Evolutionary conservation across 768 basidiomycete genomes (phyloP), one percentile per base, ranked within the genome.

Genomic region (Russula lepida): DNA sequence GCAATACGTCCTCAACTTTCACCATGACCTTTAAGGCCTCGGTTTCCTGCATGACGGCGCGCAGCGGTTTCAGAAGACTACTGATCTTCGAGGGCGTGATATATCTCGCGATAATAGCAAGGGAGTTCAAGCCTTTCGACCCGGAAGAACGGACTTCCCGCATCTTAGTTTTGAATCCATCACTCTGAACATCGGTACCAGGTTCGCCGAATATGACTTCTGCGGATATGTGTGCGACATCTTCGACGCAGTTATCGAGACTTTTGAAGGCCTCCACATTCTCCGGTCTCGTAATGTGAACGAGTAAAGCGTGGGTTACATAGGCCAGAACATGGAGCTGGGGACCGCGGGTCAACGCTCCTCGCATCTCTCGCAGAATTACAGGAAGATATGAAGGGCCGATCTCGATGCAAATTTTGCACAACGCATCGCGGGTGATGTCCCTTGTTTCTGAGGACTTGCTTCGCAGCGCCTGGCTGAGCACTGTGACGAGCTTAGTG

Each of bases 141-240:
- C 85, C 80, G 27, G 92, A 92, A 11, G 84, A 81, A 33, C 85
- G 81, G 30, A 95, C 95, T 75, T 99, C 95, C 23, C 89, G 82
- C 84, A 93, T 89, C 73, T 90, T 94, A 19, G 93, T 94, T 75
- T 86, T 92, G 83, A 95, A 98, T 27, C 87, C 95, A 67, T 94
- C 92, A 3, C 86, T 78, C 59, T 85, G 83, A 0, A 89, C 85
- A 68, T 98, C 92, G 71, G 89, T 90, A 15, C 89, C 90, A 1
- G 95, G 94, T 70, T 94, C 85, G 28, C 95, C 95, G 66, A 98
- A 98, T 55, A 98, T 82, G 54, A 98, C 95, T 69, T 92, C 93
- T 0, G 86, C 84, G 17, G 89, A 86, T 58, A 98, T 75, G 68
- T 88, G 82, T 0, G 89, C 86, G 8, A 94, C 78, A 66, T 92